Conservation (phyloP, 768 basidiomycete species). For the Russula sp. region DNA sequence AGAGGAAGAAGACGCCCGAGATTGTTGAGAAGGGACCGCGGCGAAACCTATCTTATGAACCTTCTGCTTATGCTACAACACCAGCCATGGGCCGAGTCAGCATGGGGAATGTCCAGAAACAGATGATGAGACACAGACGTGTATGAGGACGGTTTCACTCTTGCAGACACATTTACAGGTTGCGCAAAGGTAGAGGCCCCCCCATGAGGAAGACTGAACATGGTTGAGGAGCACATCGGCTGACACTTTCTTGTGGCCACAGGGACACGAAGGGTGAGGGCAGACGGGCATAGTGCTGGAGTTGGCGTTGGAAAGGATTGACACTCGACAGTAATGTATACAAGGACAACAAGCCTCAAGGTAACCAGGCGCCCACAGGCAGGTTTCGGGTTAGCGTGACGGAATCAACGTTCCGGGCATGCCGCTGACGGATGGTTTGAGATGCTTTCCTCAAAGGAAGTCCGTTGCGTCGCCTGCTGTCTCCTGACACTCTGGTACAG, state of each 20-base stretch:
- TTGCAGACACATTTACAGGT: conserved; percentile 19
- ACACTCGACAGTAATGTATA: neutral
- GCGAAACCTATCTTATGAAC: conserved; percentile 3
- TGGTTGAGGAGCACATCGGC: conserved; percentile 13
- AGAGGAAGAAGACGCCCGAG: neutral
- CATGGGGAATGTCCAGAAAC: neutral
- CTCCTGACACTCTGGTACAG: neutral
- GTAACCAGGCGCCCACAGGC: conserved; percentile 10
- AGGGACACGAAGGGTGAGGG: conserved; percentile 18
- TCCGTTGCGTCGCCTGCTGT: neutral
- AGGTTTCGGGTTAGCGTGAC: neutral
- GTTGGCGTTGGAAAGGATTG: neutral
- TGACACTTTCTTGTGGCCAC: conserved; percentile 11
- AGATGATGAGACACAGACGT: conserved; percentile 1
- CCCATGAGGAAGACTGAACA: conserved; percentile 18
- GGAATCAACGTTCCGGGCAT: conserved; percentile 11
- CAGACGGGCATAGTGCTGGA: conserved; percentile 16
- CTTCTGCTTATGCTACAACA: conserved; percentile 14
- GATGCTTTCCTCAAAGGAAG: neutral
- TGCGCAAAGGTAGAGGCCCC: conserved; percentile 12
- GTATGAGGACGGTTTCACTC: conserved; percentile 11
- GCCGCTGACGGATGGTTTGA: neutral
- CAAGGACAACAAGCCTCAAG: conserved; percentile 1
- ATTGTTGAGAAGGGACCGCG: neutral
- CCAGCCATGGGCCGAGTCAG: neutral